Base-by-base conservation (phyloP, 306 rosid genomes). In the Urtica urens region DNA sequence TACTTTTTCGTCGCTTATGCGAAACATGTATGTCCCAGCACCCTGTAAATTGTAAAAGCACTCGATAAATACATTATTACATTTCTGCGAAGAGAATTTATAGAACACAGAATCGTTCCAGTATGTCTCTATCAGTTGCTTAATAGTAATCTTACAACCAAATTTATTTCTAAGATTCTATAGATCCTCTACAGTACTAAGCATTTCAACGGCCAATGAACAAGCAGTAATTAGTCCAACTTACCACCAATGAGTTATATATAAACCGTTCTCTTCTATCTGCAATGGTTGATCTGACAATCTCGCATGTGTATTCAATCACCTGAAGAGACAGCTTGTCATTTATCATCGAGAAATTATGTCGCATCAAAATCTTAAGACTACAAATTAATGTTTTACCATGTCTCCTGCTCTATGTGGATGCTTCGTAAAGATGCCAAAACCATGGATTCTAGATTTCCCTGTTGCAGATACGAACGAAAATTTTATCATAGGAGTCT, bases 381-480 rank as follows among this genome's bases (percentile, higher is more conserved):
- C n/a, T n/a, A 30, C 34, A 25, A 42, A 23, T 44, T 26, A 25
- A 38, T 19, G 42, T 64, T n/a, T 64, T 85, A 90, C 99, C 99
- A 90, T 90, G 65, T 90, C 99, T 52, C 99, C 99, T 13, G 95
- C 99, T 82, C 86, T 85, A 66, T 81, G 81, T 51, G 99, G 93
- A 67, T 79, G 87, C 80, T 90, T 90, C 23, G 99, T 76, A 51
- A 90, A 90, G 73, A 90, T 90, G 55, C 99, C 99, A 82, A 84
- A 90, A 63, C 99, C 99, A 77, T 90, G 99, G 68, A 90, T 90
- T 72, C 94, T 78, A 10, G 99, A 90, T 73, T 90, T 90, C 59
- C 99, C 99, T 87, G 67, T 24, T 30, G 42, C 30, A 38, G 48
- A 14, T 15, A 21, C n/a, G 23, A 19, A 6, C 8, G 11, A 23